Percentiles rank a stretch among this genome's conserved stretches.
Conservation (phyloP, 345 rosid species). For the Eucalyptus cloeziana region DNA sequence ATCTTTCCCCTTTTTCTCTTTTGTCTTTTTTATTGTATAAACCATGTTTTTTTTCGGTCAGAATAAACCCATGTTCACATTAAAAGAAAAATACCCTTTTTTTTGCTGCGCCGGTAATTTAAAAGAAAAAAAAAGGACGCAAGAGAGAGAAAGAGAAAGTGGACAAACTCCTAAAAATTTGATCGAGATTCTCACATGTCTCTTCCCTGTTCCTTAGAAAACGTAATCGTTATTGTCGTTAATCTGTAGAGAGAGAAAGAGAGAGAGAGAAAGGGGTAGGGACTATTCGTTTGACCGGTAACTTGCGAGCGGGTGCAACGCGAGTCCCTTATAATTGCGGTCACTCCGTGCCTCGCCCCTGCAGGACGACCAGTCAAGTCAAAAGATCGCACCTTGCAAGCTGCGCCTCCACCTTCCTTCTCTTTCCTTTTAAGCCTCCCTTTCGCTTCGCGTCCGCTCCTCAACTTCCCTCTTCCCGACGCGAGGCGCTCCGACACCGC, state of each 20-base stretch:
- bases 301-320: background rate
- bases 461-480: background rate
- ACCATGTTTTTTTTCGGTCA: background rate
- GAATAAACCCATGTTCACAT: background rate
- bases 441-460: background rate
- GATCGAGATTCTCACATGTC: background rate
- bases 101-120: background rate
- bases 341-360: background rate
- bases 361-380: constrained; percentile 16
- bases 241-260: background rate
- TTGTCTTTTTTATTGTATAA: background rate
- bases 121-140: background rate
- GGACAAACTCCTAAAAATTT: background rate
- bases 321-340: background rate
- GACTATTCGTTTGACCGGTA: background rate
- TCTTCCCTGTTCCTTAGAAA: background rate
- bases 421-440: background rate
- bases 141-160: background rate
- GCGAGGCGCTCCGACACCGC: background rate
- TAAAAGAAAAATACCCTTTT: background rate
- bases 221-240: constrained; percentile 4
- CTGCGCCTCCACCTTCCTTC: background rate
- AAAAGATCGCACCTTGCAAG: constrained; percentile 10
- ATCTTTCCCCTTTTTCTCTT: background rate
- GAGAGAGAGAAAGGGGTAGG: background rate